A percentile compares a stretch with the other conserved stretches of the same genome.
Conservation (phyloP, 2,329 filamentous ascomycete genomes). For the Botrytis hyacinthi region DNA sequence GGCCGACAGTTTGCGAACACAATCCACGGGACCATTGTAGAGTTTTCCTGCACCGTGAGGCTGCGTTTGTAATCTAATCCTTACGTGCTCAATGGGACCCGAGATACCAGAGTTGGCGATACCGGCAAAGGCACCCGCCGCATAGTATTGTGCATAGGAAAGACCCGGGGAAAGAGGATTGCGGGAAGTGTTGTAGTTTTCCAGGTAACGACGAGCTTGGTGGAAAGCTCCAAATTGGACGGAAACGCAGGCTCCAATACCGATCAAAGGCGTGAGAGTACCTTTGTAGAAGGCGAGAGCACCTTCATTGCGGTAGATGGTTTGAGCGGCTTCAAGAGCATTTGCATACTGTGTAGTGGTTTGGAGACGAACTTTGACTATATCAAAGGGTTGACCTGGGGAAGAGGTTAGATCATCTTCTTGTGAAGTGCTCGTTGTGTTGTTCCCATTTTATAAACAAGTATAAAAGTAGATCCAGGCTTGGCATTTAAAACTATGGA, state of each 20-base stretch:
- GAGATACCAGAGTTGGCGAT: conserved; percentile 86
- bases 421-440: neutral
- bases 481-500: neutral
- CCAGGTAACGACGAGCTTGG: conserved; percentile 81
- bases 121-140: conserved; percentile 87
- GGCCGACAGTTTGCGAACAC: conserved; percentile 76
- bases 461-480: neutral
- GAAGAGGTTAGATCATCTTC: conserved; percentile 26
- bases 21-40: conserved; percentile 85
- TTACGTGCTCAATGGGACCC: conserved; percentile 91
- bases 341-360: conserved; percentile 79
- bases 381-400: conserved; percentile 73
- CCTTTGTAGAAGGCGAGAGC: conserved; percentile 96
- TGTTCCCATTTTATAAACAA: neutral
- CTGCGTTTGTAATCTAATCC: conserved; percentile 94
- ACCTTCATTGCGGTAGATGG: conserved; percentile 87
- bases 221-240: conserved; percentile 98
- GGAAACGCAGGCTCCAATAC: conserved; percentile 96
- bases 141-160: conserved; percentile 83
- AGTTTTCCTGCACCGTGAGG: conserved; percentile 78
- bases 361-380: conserved; percentile 95
- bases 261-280: conserved; percentile 88
- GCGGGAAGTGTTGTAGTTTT: conserved; percentile 63
- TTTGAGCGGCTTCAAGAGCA: conserved; percentile 74
- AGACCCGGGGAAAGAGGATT: conserved; percentile 49